Evolutionary conservation across 1,284 basidiomycete species (phyloP).

Genomic region (Cutaneotrichosporon sp.): DNA sequence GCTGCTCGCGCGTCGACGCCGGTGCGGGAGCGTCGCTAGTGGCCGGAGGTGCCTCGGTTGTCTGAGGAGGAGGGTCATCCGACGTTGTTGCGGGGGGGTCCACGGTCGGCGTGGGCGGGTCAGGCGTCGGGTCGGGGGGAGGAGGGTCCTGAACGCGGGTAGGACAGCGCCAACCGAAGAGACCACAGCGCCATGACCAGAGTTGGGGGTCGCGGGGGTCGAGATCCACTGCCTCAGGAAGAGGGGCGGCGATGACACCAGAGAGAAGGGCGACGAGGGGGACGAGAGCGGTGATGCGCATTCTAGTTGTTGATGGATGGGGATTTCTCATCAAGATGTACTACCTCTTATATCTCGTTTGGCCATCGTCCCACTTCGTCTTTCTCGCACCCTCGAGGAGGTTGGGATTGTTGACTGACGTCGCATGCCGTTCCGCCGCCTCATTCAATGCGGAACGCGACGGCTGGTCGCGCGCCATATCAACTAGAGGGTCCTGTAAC

Average conservation of each 20-base stretch:
- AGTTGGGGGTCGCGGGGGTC: not conserved
- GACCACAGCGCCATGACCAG: constrained; percentile 1
- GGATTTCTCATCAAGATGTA: not conserved
- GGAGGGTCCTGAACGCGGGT: not conserved
- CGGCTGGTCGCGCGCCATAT: not conserved
- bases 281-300: constrained; percentile 1
- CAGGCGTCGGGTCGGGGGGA: not conserved
- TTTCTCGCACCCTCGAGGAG: too few relatives aligned
- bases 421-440: not conserved
- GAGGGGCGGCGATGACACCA: not conserved
- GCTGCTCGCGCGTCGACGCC: not conserved
- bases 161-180: constrained; percentile 1
- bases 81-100: not conserved
- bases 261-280: constrained; percentile 1
- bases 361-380: too few relatives aligned
- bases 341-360: too few relatives aligned
- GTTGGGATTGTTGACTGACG: not conserved
- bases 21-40: not conserved
- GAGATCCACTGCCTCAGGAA: not conserved
- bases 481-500: not conserved
- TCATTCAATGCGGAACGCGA: not conserved
- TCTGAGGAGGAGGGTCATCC: too few relatives aligned
- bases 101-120: not conserved
- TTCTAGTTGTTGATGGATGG: not conserved
- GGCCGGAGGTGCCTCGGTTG: too few relatives aligned